A percentile compares a stretch with the other conserved stretches of the same genome.
phyloP scores from a whole-genome alignment of 2,329 filamentous ascomycete species.

The Colletotrichum phormii region DNA sequence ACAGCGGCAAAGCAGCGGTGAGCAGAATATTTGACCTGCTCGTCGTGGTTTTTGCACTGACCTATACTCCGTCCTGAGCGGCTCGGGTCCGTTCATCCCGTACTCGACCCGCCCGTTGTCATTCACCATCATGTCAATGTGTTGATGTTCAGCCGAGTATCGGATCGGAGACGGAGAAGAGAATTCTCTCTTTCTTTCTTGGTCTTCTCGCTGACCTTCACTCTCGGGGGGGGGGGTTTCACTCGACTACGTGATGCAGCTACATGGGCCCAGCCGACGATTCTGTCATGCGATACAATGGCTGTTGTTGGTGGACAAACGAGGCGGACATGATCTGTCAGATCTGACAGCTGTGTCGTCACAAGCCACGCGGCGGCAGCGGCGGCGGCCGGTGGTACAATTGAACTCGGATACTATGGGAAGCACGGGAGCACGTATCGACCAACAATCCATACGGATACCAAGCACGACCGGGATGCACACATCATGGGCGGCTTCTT shows the following conservation, averaged over 20 bases:
- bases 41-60: background rate
- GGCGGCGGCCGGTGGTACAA: background rate
- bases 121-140: background rate
- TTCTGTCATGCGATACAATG: slow-evolving; percentile 16
- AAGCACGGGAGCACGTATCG: slow-evolving; percentile 1
- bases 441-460: background rate
- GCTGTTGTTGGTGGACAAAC: slow-evolving; percentile 28
- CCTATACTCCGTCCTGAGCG: background rate
- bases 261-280: background rate
- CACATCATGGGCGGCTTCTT: slow-evolving; percentile 3
- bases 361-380: slow-evolving; percentile 25
- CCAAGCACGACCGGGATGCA: background rate
- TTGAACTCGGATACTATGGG: background rate
- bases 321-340: slow-evolving; percentile 28
- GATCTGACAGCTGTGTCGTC: slow-evolving; percentile 29
- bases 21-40: slow-evolving; percentile 31
- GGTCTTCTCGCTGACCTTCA: background rate
- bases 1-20: slow-evolving; percentile 36
- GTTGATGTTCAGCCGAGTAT: background rate
- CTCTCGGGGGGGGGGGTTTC: background rate
- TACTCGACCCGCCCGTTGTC: background rate
- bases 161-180: background rate
- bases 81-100: background rate
- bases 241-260: background rate
- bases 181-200: background rate